A percentile compares a stretch with the other conserved stretches of the same genome.
phyloP scores from a whole-genome alignment of 768 basidiomycete species.

The Hortiboletus flavorubellus region DNA sequence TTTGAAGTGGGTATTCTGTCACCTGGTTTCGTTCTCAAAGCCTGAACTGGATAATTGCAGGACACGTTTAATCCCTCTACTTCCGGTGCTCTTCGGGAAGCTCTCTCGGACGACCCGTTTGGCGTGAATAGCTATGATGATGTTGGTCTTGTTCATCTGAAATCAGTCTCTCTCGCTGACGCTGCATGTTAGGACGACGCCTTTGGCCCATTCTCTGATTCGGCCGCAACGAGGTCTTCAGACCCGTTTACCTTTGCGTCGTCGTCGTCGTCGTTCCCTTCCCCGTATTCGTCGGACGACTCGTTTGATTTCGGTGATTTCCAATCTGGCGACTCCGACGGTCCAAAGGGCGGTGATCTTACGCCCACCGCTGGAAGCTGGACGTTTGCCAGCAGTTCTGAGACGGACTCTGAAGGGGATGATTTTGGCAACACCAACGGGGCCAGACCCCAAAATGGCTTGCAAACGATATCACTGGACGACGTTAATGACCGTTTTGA shows the following conservation, averaged over 20 bases:
- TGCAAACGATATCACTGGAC: slow-evolving; percentile 29
- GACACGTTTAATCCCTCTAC: slow-evolving; percentile 49
- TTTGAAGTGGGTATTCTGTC: slow-evolving; percentile 51
- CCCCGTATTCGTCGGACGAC: slow-evolving; percentile 61
- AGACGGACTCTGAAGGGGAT: slow-evolving; percentile 32
- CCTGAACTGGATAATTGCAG: slow-evolving; percentile 25
- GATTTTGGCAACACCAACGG: slow-evolving; percentile 24
- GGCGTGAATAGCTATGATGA: slow-evolving; percentile 46
- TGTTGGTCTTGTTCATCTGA: slow-evolving; percentile 31
- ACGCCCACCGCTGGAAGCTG: slow-evolving; percentile 70
- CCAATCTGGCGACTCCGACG: slow-evolving; percentile 43
- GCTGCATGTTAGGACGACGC: slow-evolving; percentile 45
- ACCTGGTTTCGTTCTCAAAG: neutral
- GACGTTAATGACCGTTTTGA: slow-evolving; percentile 24
- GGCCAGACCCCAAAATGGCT: slow-evolving; percentile 12
- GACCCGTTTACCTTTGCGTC: slow-evolving; percentile 53
- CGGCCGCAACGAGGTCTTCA: slow-evolving; percentile 43
- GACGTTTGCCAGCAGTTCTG: slow-evolving; percentile 54
- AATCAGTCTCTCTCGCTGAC: neutral
- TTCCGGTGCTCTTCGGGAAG: slow-evolving; percentile 31
- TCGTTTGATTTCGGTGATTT: slow-evolving; percentile 83
- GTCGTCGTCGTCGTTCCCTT: slow-evolving; percentile 39
- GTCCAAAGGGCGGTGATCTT: slow-evolving; percentile 39
- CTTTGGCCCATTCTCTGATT: slow-evolving; percentile 82
- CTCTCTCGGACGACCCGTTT: slow-evolving; percentile 49